These are phyloP conservation scores for Plenodomus biglobosus DNA, from an alignment of 2,329 filamentous ascomycete genomes.

Conservation along the genomic window DNA sequence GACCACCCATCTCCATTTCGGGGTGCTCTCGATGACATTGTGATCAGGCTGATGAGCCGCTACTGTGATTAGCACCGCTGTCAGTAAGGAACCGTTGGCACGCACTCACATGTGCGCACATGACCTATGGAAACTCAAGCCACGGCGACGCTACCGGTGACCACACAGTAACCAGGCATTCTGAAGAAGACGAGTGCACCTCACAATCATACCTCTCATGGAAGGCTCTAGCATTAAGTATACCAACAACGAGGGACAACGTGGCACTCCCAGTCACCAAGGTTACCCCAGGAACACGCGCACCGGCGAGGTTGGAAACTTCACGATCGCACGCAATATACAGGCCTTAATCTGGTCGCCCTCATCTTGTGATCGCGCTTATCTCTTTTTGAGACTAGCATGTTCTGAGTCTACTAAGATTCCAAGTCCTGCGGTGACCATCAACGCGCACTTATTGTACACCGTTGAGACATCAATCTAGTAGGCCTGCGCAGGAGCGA, in stretches of 20 bases:
- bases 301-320: not conserved
- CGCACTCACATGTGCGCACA: not conserved
- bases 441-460: too few species aligned
- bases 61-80: conserved; percentile 22
- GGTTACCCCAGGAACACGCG: not conserved
- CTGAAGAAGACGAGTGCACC: not conserved
- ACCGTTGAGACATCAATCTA: too few species aligned
- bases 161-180: not conserved
- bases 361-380: not conserved
- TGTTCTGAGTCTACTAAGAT: too few species aligned
- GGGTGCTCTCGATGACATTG: not conserved
- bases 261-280: not conserved
- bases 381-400: not conserved
- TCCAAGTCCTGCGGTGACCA: too few species aligned
- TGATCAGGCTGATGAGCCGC: conserved; percentile 4
- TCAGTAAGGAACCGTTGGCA: conserved; percentile 32
- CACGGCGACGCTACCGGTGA: too few species aligned
- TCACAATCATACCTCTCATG: not conserved
- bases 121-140: not conserved
- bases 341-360: not conserved
- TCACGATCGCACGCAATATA: not conserved
- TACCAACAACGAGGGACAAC: not conserved
- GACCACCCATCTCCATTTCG: not conserved
- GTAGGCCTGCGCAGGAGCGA: too few species aligned
- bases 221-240: not conserved